A percentile compares a stretch with the other conserved stretches of the same genome.
Evolutionary conservation across 768 basidiomycete species (phyloP).

Genomic region (Cystofilobasidium capitatum): DNA sequence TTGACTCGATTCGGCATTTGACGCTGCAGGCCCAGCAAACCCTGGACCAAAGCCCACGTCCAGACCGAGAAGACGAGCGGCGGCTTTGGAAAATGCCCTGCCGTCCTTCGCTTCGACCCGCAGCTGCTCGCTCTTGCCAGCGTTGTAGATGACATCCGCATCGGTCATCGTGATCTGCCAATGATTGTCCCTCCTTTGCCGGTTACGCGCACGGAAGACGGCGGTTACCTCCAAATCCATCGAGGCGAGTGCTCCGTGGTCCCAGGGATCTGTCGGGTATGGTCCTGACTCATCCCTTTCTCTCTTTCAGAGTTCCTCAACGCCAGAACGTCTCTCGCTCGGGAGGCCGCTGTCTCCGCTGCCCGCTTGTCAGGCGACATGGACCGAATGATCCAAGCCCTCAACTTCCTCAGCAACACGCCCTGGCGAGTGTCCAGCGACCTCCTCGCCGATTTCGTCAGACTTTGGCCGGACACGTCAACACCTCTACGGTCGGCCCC

Average conservation of each 20-base stretch:
- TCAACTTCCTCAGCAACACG: conserved; percentile 81
- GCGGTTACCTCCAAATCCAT: conserved; percentile 40
- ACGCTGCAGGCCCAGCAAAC: neutral
- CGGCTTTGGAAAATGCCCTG: too few species aligned
- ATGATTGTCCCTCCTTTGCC: conserved; percentile 88
- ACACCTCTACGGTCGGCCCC: neutral
- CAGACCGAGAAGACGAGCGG: too few species aligned
- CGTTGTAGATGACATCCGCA: neutral
- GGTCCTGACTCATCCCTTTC: conserved; percentile 16
- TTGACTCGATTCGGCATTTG: too few species aligned
- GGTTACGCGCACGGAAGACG: conserved; percentile 66
- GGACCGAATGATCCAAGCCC: conserved; percentile 73
- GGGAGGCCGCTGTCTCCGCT: conserved; percentile 71
- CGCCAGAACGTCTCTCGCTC: conserved; percentile 64
- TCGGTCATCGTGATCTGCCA: conserved; percentile 61
- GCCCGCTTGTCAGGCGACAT: conserved; percentile 66
- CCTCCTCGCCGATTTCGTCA: conserved; percentile 61
- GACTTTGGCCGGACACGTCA: conserved; percentile 72
- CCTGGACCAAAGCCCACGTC: neutral
- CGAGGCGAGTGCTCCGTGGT: conserved; percentile 61
- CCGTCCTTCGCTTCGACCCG: neutral
- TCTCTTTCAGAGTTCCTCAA: neutral
- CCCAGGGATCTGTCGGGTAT: conserved; percentile 11
- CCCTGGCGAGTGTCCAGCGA: conserved; percentile 79
- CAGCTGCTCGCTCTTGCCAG: neutral